phyloP scores from a whole-genome alignment of 2,329 filamentous ascomycete genomes.

The Xenoacremonium recifei region DNA sequence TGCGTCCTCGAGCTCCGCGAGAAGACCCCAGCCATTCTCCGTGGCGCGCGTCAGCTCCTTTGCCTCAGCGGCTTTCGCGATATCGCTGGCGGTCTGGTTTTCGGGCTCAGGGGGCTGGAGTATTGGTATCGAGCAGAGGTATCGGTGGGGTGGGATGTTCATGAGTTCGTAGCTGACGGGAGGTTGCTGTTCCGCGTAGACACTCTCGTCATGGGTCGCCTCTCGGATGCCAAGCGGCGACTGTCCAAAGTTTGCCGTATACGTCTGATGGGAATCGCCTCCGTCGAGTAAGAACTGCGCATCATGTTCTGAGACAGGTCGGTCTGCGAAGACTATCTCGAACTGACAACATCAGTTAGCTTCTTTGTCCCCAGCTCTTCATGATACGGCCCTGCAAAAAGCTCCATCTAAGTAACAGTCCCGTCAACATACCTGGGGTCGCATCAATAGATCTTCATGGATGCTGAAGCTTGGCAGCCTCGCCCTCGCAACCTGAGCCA shows the following conservation, averaged over 20 bases:
- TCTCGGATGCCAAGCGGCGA: slow-evolving; percentile 35
- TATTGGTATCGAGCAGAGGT: slow-evolving; percentile 81
- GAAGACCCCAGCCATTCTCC: slow-evolving; percentile 74
- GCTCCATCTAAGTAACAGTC: not conserved
- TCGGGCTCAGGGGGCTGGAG: slow-evolving; percentile 57
- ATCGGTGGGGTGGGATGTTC: slow-evolving; percentile 66
- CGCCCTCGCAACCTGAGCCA: slow-evolving; percentile 45
- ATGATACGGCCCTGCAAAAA: slow-evolving; percentile 3
- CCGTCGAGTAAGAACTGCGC: slow-evolving; percentile 60
- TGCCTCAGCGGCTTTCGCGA: slow-evolving; percentile 71
- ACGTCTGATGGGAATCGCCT: slow-evolving; percentile 32
- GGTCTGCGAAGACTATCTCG: slow-evolving; percentile 72
- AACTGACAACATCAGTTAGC: slow-evolving; percentile 57
- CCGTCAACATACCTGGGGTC: slow-evolving; percentile 67
- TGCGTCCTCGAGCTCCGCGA: slow-evolving; percentile 74
- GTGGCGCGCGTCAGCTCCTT: slow-evolving; percentile 77
- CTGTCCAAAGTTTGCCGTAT: slow-evolving; percentile 39
- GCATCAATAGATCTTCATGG: slow-evolving; percentile 82
- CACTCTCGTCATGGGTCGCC: slow-evolving; percentile 29
- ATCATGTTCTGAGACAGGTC: slow-evolving; percentile 68
- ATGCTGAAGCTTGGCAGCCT: slow-evolving; percentile 70
- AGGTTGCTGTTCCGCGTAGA: slow-evolving; percentile 6
- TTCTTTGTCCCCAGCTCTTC: slow-evolving; percentile 1
- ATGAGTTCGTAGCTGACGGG: slow-evolving; percentile 68
- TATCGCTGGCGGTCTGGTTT: slow-evolving; percentile 64